Evolutionary conservation across 305 asterid species (phyloP).

Genomic region (Plantago coronopus): DNA sequence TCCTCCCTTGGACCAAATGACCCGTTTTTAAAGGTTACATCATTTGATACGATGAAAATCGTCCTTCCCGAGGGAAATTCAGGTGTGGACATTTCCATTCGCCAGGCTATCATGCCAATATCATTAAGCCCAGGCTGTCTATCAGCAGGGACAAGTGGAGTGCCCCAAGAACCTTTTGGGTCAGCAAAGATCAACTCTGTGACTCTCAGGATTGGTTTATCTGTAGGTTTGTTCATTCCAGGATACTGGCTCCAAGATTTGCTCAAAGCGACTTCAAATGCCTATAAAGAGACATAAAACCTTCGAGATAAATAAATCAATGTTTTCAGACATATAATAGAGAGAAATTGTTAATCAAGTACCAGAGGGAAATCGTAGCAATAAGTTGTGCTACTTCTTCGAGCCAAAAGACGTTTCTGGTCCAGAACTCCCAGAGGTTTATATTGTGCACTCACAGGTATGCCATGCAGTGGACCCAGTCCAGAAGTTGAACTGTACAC

Average conservation of each 20-base stretch:
- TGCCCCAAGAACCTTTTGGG: conserved; percentile 74
- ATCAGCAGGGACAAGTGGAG: conserved; percentile 64
- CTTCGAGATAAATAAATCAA: conserved; percentile 16
- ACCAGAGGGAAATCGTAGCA: conserved; percentile 99
- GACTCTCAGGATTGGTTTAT: conserved; percentile 44
- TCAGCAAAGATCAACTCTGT: conserved; percentile 73
- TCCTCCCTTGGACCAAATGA: conserved; percentile 96
- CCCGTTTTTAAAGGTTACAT: conserved; percentile 91
- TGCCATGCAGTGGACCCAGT: conserved; percentile 68
- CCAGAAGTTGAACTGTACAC: conserved; percentile 62
- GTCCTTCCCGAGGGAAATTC: conserved; percentile 92
- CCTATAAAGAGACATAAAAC: conserved; percentile 44
- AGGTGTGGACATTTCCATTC: conserved; percentile 83
- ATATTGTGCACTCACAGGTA: conserved; percentile 70
- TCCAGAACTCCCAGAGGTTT: conserved; percentile 79
- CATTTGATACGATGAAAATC: conserved; percentile 74
- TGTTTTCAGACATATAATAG: neutral
- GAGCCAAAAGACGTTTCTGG: conserved; percentile 82
- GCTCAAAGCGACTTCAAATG: conserved; percentile 79
- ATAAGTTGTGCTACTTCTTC: conserved; percentile 88
- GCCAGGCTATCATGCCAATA: conserved; percentile 97
- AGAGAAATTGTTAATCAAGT: conserved; percentile 15
- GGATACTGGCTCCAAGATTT: conserved; percentile 57
- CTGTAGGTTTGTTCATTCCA: conserved; percentile 45
- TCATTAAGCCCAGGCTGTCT: conserved; percentile 74